Evolutionary conservation across 345 rosid species (phyloP), one percentile per base, ranked within the genome.

Genomic region (Salix brachista): DNA sequence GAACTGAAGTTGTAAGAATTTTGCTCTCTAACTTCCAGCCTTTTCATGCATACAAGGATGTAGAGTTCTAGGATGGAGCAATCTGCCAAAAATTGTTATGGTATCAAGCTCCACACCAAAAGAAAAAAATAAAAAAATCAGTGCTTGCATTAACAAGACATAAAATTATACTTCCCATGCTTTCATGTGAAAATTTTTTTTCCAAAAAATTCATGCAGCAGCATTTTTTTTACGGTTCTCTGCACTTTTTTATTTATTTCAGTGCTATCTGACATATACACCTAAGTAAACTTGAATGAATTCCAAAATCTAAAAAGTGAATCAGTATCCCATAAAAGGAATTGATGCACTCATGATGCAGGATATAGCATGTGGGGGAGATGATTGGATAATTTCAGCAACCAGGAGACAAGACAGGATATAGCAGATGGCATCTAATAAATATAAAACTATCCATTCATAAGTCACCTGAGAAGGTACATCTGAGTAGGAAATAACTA

Each of bases 1-100:
- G 97, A 86, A 80, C 67, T 85, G 84, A 91, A 91, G 89, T 90
- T 93, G 85, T 93, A 93, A 8, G 96, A 88, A 77, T 50, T 91
- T 85, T 93, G 94, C 85, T 93, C 98, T 79, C 91, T 91, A 75
- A 84, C 84, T 88, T 95, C 99, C 84, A 93, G 76, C 75, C 97
- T 88, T 85, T 86, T 93, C 96, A 91, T 91, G 85, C 91, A 93
- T 37, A 90, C 93, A 67, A 95, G 87, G 78, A 95, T 77, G 84
- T 91, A 95, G 70, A 93, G 93, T 86, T 95, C 99, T 83, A 93
- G 75, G 69, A 93, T 66, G 39, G 99, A 91, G 87, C 99, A 91
- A 85, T 93, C 98, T 95, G 92, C 79, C 66, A 65, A 58, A 64
- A 70, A 17, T 11, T 67, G 25, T 23, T 25, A 8, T 8, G 78